Evolutionary conservation across 2,329 filamentous ascomycete species (phyloP).

Genomic region (Delphinella strobiligena): DNA sequence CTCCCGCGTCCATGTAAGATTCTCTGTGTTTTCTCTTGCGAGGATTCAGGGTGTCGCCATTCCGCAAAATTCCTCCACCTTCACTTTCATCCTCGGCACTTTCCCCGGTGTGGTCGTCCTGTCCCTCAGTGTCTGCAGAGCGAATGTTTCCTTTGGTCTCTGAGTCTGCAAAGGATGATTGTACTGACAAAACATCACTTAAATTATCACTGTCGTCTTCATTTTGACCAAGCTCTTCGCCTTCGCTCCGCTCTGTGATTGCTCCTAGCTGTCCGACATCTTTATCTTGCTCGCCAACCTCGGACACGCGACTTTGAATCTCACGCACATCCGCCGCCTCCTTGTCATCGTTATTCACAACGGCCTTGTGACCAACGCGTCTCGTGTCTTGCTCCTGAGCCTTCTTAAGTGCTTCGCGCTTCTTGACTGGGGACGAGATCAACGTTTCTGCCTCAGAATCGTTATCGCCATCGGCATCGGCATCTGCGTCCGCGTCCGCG

Average conservation of each 20-base stretch:
- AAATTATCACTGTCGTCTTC: slow-evolving; percentile 17
- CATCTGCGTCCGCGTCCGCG: background rate
- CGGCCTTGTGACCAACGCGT: slow-evolving; percentile 5
- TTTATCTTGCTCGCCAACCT: slow-evolving; percentile 12
- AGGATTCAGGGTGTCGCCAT: slow-evolving; percentile 19
- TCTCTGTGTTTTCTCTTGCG: slow-evolving; percentile 25
- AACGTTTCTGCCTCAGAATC: slow-evolving; percentile 40
- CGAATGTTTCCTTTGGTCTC: background rate
- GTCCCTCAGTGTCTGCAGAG: too few relatives aligned
- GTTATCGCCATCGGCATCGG: slow-evolving; percentile 20
- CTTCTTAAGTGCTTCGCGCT: slow-evolving; percentile 24
- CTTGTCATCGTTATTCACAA: slow-evolving; percentile 27
- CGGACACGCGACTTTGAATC: background rate
- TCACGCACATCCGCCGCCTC: slow-evolving; percentile 11
- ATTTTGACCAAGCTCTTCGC: too few relatives aligned
- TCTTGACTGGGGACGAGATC: slow-evolving; percentile 31
- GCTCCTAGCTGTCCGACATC: too few relatives aligned
- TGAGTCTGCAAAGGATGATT: slow-evolving; percentile 10
- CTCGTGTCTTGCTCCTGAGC: background rate
- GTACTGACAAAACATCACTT: slow-evolving; percentile 18
- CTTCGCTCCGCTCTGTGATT: too few relatives aligned
- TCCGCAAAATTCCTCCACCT: slow-evolving; percentile 7
- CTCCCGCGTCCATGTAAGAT: slow-evolving; percentile 17
- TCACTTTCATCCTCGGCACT: slow-evolving; percentile 6
- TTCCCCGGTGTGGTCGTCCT: too few relatives aligned